Evolutionary conservation across 2,329 filamentous ascomycete genomes (phyloP).

Genomic region (Tolypocladium tundrense): DNA sequence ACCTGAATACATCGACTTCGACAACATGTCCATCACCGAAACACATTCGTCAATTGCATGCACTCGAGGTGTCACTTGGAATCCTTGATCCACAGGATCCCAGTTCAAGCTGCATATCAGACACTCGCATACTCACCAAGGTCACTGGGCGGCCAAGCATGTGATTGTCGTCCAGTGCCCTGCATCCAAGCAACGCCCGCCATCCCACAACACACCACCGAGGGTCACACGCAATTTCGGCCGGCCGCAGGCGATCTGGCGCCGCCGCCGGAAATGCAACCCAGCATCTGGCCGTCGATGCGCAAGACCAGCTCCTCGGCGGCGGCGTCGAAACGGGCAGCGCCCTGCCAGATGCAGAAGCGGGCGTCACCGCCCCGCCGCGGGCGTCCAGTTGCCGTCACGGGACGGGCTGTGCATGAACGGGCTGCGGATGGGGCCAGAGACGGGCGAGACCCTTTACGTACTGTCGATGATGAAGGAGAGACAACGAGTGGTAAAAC

Average conservation of each 20-base stretch:
- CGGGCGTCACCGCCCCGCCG: background rate
- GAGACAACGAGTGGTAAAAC: background rate
- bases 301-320: background rate
- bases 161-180: background rate
- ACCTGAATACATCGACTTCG: too few species aligned
- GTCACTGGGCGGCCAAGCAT: background rate
- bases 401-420: background rate
- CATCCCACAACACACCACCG: background rate
- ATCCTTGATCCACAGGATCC: too few species aligned
- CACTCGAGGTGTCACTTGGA: too few species aligned
- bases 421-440: background rate
- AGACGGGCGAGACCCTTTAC: background rate
- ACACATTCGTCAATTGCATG: too few species aligned
- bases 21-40: too few species aligned
- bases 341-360: background rate
- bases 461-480: background rate
- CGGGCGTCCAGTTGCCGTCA: background rate
- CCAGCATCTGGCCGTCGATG: background rate
- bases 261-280: background rate
- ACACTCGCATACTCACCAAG: too few species aligned
- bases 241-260: background rate
- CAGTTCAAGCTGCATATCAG: too few species aligned
- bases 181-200: background rate
- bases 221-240: background rate
- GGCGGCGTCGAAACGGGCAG: background rate